Percentiles rank a stretch among this genome's conserved stretches.
phyloP scores from a whole-genome alignment of 1,139 yeast species.

The Hemisphaericaspora xylanilytica region DNA sequence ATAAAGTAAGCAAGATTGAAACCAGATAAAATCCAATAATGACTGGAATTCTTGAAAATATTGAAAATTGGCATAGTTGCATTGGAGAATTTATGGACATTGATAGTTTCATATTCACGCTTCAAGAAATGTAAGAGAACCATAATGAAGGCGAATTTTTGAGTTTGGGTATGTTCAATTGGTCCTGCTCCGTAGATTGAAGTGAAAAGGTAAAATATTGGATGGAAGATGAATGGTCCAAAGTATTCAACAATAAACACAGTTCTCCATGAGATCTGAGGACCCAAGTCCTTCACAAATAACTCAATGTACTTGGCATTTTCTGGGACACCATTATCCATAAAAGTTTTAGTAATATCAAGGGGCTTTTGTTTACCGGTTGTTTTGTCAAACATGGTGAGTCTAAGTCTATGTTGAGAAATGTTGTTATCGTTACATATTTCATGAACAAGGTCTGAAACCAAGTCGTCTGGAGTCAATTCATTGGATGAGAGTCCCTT shows the following conservation, averaged over 20 bases:
- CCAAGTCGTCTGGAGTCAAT: slow-evolving; percentile 29
- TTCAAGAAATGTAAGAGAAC: slow-evolving; percentile 75
- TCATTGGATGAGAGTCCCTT: slow-evolving; percentile 38
- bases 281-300: slow-evolving; percentile 83
- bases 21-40: slow-evolving; percentile 91
- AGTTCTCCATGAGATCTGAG: slow-evolving; percentile 88
- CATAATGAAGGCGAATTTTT: slow-evolving; percentile 50
- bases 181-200: slow-evolving; percentile 11
- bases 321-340: slow-evolving; percentile 29
- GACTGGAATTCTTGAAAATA: slow-evolving; percentile 83
- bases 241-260: slow-evolving; percentile 84
- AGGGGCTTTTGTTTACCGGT: slow-evolving; percentile 34
- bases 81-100: slow-evolving; percentile 79
- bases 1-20: slow-evolving; percentile 63
- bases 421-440: slow-evolving; percentile 47
- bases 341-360: slow-evolving; percentile 29
- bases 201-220: slow-evolving; percentile 55
- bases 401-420: slow-evolving; percentile 37
- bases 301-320: slow-evolving; percentile 31
- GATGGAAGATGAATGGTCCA: slow-evolving; percentile 84
- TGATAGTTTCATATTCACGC: slow-evolving; percentile 83
- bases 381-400: slow-evolving; percentile 30
- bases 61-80: slow-evolving; percentile 91
- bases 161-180: slow-evolving; percentile 38
- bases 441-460: slow-evolving; percentile 32